Conservation (phyloP, 108 stramenopile species). For the Conticribra guillardii region DNA sequence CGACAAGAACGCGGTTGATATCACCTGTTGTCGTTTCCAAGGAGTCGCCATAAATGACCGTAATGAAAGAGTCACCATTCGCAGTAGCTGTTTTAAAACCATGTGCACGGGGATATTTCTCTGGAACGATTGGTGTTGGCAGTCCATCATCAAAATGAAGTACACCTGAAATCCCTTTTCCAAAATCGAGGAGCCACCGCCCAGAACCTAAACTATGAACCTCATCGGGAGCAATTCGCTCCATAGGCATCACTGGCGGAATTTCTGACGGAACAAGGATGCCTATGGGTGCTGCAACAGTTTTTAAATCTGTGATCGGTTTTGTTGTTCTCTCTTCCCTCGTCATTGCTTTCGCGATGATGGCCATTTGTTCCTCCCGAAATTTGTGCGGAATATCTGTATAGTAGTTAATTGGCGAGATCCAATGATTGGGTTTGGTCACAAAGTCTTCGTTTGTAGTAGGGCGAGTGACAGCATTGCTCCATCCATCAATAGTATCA, state of each 20-base stretch:
- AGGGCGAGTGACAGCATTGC: neutral
- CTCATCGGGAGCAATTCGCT: conserved; percentile 38
- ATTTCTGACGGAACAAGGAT: conserved; percentile 37
- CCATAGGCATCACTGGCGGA: conserved; percentile 33
- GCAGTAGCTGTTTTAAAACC: conserved; percentile 20
- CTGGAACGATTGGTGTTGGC: conserved; percentile 39
- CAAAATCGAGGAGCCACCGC: conserved; percentile 50
- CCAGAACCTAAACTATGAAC: conserved; percentile 37
- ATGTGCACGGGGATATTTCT: conserved; percentile 34
- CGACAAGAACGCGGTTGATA: conserved; percentile 44
- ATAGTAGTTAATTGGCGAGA: conserved; percentile 5
- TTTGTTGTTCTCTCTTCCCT: neutral
- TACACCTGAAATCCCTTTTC: conserved; percentile 47
- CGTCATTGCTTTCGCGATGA: conserved; percentile 18
- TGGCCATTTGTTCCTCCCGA: conserved; percentile 16
- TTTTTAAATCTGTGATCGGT: neutral
- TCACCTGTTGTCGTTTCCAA: conserved; percentile 50
- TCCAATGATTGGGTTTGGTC: conserved; percentile 18
- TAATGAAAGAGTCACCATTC: conserved; percentile 23
- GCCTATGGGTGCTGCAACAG: conserved; percentile 32
- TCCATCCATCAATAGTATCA: conserved; percentile 31
- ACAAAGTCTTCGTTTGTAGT: conserved; percentile 1
- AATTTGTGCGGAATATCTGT: conserved; percentile 25
- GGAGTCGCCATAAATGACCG: conserved; percentile 45
- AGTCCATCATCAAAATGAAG: conserved; percentile 49